phyloP scores from a whole-genome alignment of 2,329 filamentous ascomycete genomes.

The Apiospora koreana region DNA sequence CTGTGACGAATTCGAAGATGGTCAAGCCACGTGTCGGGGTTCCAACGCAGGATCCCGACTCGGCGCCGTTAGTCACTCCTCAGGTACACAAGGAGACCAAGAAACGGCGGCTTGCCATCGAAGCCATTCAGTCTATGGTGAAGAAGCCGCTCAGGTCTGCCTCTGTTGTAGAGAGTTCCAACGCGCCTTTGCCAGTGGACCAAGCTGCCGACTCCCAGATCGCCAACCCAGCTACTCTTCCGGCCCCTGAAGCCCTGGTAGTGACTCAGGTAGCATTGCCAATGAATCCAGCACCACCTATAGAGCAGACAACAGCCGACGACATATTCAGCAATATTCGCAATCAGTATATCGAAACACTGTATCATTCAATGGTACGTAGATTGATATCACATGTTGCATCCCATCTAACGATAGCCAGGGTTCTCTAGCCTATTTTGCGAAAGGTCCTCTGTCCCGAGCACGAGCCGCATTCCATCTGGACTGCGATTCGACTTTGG shows the following conservation, averaged over 20 bases:
- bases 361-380: conserved; percentile 64
- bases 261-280: neutral
- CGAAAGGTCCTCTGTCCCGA: conserved; percentile 77
- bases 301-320: conserved; percentile 31
- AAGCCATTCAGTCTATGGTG: conserved; percentile 63
- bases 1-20: conserved; percentile 41
- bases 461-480: conserved; percentile 71
- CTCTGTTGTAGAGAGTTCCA: conserved; percentile 13
- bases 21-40: conserved; percentile 33
- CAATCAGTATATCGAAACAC: conserved; percentile 57
- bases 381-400: conserved; percentile 20
- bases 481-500: conserved; percentile 59
- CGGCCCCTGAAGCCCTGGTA: neutral
- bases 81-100: conserved; percentile 51
- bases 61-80: conserved; percentile 41
- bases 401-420: conserved; percentile 45
- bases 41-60: conserved; percentile 20
- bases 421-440: conserved; percentile 81
- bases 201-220: conserved; percentile 13
- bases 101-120: conserved; percentile 60
- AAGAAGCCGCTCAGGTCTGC: conserved; percentile 51
- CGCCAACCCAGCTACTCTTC: neutral
- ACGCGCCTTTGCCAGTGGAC: conserved; percentile 9
- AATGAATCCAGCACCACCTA: neutral
- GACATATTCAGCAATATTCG: conserved; percentile 60